Evolutionary conservation across 1,284 basidiomycete genomes (phyloP).

Genomic region (Austroboletus niveus): DNA sequence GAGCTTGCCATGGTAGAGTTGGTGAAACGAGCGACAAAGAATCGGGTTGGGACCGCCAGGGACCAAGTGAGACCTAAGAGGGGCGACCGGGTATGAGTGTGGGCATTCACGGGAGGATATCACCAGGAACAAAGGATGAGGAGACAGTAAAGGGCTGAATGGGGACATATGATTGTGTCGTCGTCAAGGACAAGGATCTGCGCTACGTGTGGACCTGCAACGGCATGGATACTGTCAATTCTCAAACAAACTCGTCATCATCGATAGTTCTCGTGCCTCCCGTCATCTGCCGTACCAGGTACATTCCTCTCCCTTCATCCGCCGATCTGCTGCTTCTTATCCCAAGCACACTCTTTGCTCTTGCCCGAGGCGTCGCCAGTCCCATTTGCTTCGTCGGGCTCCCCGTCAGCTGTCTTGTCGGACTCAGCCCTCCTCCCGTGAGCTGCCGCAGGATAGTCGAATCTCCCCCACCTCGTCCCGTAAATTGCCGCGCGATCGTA

Average conservation of each 20-base stretch:
- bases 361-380: slow-evolving; percentile 36
- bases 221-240: not conserved
- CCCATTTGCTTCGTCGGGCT: slow-evolving; percentile 61
- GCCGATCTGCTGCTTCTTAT: slow-evolving; percentile 54
- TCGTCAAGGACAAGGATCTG: not conserved
- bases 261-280: slow-evolving; percentile 36
- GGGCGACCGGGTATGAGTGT: not conserved
- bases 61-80: not conserved
- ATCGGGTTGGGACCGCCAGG: not conserved
- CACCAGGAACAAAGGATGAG: not conserved
- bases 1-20: slow-evolving; percentile 16
- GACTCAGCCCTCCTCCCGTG: slow-evolving; percentile 64
- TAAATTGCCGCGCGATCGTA: slow-evolving; percentile 72
- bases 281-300: slow-evolving; percentile 68
- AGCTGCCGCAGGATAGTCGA: slow-evolving; percentile 54
- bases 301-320: slow-evolving; percentile 66
- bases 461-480: slow-evolving; percentile 52
- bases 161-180: not conserved
- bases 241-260: slow-evolving; percentile 9
- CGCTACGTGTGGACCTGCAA: not conserved
- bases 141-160: not conserved
- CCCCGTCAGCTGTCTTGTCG: slow-evolving; percentile 48
- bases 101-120: not conserved
- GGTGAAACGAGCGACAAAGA: slow-evolving; percentile 1
- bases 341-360: slow-evolving; percentile 65